Base-by-base conservation (phyloP, 2,329 filamentous ascomycete genomes). In the Gaeumannomyces tritici region DNA sequence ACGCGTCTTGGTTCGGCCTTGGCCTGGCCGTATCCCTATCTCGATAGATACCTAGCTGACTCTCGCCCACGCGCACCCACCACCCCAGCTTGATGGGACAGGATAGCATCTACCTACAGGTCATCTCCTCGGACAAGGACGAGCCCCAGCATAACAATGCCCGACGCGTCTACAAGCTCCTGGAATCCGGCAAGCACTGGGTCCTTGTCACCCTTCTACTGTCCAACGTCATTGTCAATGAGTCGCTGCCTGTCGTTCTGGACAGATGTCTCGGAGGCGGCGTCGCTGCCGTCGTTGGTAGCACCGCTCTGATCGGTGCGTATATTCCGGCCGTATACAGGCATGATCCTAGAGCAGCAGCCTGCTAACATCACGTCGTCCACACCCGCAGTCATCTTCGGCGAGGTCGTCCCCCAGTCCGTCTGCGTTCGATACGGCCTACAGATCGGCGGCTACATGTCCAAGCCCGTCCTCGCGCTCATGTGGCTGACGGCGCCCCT, bases 191-290 rank as follows among this genome's bases (percentile, higher is more conserved):
- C 69, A 99, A 99, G 74, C 95, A 99, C 75, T 99, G 95, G 95
- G 93, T 99, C 26, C 80, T 99, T 63, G 95, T 99, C 62, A 98
- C 95, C 3, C 79, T 99, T 29, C 83, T 99, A 9, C 80, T 99
- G 62, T 92, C 92, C 74, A 99, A 99, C 74, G 95, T 99, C 71
- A 96, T 99, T 70, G 96, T 96, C 67, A 98, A 99, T 74, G 95
- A 98, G 77, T 96, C 93, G 2, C 80, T 97, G 18, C 95, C 95
- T 31, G 96, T 99, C 65, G 91, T 99, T 13, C 83, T 99, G 61
- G 95, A 99, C 75, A 83, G 95, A 63, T 96, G 92, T 63, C 84
- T 99, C 24, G 95, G 95, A 33, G 95, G 95, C 67, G 95, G 95
- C 66, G 93, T 96, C 80, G 93, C 93, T 65, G 95, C 95, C 65